A percentile compares a stretch with the other conserved stretches of the same genome.
Conservation (phyloP, 2,329 filamentous ascomycete species). For the Phialemoniopsis sp. region DNA sequence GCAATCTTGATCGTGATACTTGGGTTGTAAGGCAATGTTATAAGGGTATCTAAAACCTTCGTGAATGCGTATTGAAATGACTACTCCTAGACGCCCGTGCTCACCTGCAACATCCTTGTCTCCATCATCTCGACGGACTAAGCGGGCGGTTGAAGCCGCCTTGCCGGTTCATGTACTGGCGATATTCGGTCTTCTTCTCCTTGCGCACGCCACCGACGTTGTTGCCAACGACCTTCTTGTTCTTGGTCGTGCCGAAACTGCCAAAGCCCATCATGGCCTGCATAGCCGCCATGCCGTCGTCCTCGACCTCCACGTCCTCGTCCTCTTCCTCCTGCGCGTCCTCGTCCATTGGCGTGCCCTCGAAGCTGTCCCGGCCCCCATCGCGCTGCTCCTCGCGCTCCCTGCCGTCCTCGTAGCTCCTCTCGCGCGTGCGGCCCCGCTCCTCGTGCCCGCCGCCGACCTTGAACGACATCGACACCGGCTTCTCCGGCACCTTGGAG, state of each 20-base stretch:
- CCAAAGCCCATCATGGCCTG: constrained; percentile 86
- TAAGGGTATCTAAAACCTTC: not conserved
- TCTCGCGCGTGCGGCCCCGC: too few species aligned
- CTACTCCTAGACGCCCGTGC: not conserved
- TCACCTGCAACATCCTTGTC: too few species aligned
- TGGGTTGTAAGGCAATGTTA: not conserved
- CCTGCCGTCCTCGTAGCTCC: not conserved
- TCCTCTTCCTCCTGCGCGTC: constrained; percentile 22
- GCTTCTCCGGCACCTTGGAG: constrained; percentile 1
- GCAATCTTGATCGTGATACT: too few species aligned
- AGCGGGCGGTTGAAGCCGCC: constrained; percentile 80
- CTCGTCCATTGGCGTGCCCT: constrained; percentile 1
- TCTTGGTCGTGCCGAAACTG: constrained; percentile 81
- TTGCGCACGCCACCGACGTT: constrained; percentile 77
- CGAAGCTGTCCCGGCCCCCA: not conserved
- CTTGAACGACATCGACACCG: constrained; percentile 2
- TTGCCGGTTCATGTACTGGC: constrained; percentile 92
- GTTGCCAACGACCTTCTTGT: constrained; percentile 85
- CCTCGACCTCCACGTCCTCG: constrained; percentile 48
- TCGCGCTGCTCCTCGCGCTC: not conserved
- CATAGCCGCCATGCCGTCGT: constrained; percentile 69
- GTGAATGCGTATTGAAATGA: not conserved
- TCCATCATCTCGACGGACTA: constrained; percentile 45
- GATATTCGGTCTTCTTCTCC: constrained; percentile 91
- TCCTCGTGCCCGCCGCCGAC: not conserved